Evolutionary conservation across 2,329 filamentous ascomycete species (phyloP).

Genomic region (Mycocentrospora acerina): DNA sequence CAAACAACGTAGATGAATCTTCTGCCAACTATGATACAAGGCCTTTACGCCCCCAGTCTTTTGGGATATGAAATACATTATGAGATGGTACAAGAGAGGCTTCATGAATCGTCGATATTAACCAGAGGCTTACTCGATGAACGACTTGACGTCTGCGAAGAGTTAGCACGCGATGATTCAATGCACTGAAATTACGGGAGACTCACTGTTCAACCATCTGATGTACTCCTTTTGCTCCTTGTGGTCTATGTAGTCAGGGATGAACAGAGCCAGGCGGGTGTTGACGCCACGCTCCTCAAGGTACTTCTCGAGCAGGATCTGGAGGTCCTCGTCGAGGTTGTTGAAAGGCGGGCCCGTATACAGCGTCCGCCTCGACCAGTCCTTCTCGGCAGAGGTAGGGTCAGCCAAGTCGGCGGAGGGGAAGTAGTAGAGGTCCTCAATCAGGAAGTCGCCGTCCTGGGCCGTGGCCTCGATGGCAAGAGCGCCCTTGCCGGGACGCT

Average conservation of each 20-base stretch:
- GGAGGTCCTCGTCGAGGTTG: constrained; percentile 94
- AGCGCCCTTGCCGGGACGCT: constrained; percentile 83
- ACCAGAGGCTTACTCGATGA: constrained; percentile 61
- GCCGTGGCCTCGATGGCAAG: constrained; percentile 84
- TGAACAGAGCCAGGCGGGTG: constrained; percentile 80
- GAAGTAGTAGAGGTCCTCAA: constrained; percentile 92
- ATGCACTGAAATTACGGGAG: constrained; percentile 1
- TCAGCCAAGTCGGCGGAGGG: constrained; percentile 75
- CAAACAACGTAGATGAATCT: constrained; percentile 1
- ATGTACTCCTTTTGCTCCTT: constrained; percentile 99
- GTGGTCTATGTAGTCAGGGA: constrained; percentile 93
- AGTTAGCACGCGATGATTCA: constrained; percentile 16
- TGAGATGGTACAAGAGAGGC: constrained; percentile 21
- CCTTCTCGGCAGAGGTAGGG: constrained; percentile 71
- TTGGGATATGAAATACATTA: constrained; percentile 13
- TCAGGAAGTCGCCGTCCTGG: constrained; percentile 80
- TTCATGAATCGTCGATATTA: too few relatives aligned
- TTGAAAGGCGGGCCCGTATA: constrained; percentile 92
- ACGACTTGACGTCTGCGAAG: constrained; percentile 71
- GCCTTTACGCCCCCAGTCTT: constrained; percentile 12
- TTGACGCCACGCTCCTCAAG: constrained; percentile 93
- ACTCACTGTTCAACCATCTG: constrained; percentile 71
- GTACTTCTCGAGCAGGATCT: constrained; percentile 88
- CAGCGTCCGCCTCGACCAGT: constrained; percentile 72
- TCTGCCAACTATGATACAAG: constrained; percentile 30